Conservation (phyloP, 768 basidiomycete genomes). For the Russula dissimulans region DNA sequence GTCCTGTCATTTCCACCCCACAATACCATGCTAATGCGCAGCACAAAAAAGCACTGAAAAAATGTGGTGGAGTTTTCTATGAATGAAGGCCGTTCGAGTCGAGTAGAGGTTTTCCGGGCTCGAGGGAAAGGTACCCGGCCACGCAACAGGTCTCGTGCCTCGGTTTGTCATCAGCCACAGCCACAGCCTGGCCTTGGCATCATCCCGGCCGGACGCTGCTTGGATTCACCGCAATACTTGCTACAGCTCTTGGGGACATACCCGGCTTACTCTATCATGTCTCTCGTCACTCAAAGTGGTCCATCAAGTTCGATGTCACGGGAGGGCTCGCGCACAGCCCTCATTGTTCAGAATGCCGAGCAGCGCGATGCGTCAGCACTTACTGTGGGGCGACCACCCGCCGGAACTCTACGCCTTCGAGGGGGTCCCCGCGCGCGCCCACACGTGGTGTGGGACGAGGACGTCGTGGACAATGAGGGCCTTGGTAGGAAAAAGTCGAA, state of each 20-base stretch:
- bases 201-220: not conserved
- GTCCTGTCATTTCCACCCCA: no score
- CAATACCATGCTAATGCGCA: no score
- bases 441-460: conserved; percentile 71
- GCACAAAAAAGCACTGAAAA: no score
- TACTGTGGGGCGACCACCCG: not conserved
- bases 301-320: conserved; percentile 3
- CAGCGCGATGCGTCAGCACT: not conserved
- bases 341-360: not conserved
- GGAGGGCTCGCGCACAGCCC: conserved; percentile 4
- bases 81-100: no score
- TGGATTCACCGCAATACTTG: not conserved
- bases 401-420: conserved; percentile 2
- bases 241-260: not conserved
- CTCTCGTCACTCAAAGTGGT: not conserved
- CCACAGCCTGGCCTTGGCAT: not conserved
- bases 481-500: conserved; percentile 88
- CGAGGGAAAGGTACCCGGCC: not conserved
- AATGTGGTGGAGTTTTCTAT: no score
- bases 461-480: conserved; percentile 66
- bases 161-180: not conserved
- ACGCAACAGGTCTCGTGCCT: not conserved
- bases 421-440: conserved; percentile 21
- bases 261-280: not conserved
- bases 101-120: no score